phyloP scores from a whole-genome alignment of 2,329 filamentous ascomycete species.

The Claviceps sp. region DNA sequence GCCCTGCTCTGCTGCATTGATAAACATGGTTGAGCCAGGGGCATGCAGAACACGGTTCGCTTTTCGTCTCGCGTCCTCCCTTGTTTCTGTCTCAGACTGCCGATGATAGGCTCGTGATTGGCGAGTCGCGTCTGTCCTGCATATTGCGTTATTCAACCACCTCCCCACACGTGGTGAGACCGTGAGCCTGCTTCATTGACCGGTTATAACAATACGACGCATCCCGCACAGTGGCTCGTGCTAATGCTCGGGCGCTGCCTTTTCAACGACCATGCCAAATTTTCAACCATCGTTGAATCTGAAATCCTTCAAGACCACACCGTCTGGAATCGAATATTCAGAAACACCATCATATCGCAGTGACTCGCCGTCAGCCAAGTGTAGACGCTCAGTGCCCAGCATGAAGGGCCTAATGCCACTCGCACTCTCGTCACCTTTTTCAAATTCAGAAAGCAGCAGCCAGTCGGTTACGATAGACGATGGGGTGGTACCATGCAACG shows the following conservation, averaged over 20 bases:
- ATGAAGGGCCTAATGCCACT: conserved; percentile 27
- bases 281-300: conserved; percentile 3
- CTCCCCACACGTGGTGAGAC: neutral
- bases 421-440: conserved; percentile 17
- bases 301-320: neutral
- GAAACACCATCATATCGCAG: conserved; percentile 1
- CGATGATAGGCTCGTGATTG: neutral
- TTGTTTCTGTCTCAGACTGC: neutral
- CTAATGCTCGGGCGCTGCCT: conserved; percentile 3
- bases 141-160: neutral
- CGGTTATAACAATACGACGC: conserved; percentile 4
- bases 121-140: neutral
- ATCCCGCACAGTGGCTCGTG: conserved; percentile 3
- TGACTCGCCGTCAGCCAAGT: conserved; percentile 9
- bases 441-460: conserved; percentile 10
- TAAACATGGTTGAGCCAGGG: neutral
- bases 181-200: neutral
- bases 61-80: neutral
- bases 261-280: conserved; percentile 4
- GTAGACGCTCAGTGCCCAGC: conserved; percentile 23
- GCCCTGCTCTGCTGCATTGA: conserved; percentile 2
- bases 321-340: neutral
- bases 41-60: neutral
- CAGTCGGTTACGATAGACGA: conserved; percentile 12
- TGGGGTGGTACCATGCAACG: conserved; percentile 19